Evolutionary conservation across 2,329 filamentous ascomycete genomes (phyloP), one percentile per base, ranked within the genome.

Genomic region (Cladosporium velox): DNA sequence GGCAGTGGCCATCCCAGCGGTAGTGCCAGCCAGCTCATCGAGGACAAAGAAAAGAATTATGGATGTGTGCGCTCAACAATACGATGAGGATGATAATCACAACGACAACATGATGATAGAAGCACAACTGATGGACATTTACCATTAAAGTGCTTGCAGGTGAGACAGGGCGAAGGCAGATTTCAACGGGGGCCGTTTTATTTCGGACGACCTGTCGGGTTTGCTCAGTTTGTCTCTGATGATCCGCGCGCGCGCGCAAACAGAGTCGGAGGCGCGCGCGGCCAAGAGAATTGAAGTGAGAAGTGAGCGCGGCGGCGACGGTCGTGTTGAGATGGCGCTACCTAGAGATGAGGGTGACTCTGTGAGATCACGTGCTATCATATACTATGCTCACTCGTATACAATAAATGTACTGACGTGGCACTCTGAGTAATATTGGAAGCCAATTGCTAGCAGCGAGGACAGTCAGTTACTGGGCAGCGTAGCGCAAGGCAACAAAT

Each of bases 171-270:
- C 34, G 34, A 18, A 34, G 32, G 12, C 12, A 58, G 55, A 58
- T 58, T 30, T 34, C 32, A 58, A 35, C 32, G 34, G 24, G 15
- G 32, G n/a, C 55, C 55, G 55, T 58, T 58, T 38, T 34, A 58
- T 41, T 24, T 41, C 55, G 55, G 55, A 58, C 55, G 52, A 55
- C 52, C 55, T 58, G 34, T 58, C 55, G 55, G 55, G 55, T 58
- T 58, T 32, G 54, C 54, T 14, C 54, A 58, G 54, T 57, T 35
- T 58, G 55, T 58, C 55, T 58, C 55, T 58, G 55, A 21, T 34
- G 55, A 58, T 58, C 55, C 30, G 54, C 55, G 55, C 55, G 52
- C 32, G 52, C 52, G 52, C 32, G 52, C 52, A 55, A 32, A 55
- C 52, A n/a, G 38, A 44, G 51, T 32, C 51, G 28, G 51, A n/a